Evolutionary conservation across 257 asterid species (phyloP).

Genomic region (Oldenlandia corymbosa): DNA sequence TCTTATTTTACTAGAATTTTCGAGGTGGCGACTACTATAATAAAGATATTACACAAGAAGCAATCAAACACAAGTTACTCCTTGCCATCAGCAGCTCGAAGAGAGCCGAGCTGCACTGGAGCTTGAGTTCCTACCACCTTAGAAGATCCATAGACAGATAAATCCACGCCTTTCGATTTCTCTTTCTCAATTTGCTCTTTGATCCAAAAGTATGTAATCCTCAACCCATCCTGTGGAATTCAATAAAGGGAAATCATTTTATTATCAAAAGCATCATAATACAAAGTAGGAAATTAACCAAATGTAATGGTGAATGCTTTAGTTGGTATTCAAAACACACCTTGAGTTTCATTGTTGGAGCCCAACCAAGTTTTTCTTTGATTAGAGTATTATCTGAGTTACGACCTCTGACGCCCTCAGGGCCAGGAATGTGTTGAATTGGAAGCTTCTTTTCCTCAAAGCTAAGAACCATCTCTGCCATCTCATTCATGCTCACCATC

Average conservation of each 20-base stretch:
- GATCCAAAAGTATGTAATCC: constrained; percentile 90
- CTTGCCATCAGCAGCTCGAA: constrained; percentile 50
- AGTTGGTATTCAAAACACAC: constrained; percentile 16
- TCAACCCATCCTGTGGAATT: constrained; percentile 63
- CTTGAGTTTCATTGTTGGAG: constrained; percentile 76
- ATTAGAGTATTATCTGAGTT: constrained; percentile 80
- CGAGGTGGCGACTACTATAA: background rate
- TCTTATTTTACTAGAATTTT: background rate
- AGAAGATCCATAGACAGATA: constrained; percentile 38
- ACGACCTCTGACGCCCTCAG: constrained; percentile 84
- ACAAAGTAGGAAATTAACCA: background rate
- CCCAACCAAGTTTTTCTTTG: constrained; percentile 86
- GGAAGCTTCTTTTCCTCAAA: constrained; percentile 68
- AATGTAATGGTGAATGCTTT: background rate
- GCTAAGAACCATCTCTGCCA: constrained; percentile 83
- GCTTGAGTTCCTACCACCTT: constrained; percentile 51
- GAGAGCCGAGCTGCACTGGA: constrained; percentile 47
- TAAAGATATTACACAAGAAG: background rate
- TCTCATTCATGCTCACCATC: constrained; percentile 90
- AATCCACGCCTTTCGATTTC: constrained; percentile 44
- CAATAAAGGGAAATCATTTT: background rate
- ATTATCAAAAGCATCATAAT: background rate
- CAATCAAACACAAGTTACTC: constrained; percentile 20
- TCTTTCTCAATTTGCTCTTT: constrained; percentile 89
- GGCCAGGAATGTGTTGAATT: constrained; percentile 81